These are phyloP conservation scores for Fusarium tanahbumbuense DNA, from an alignment of 2,329 filamentous ascomycete genomes.

Conservation along the genomic window DNA sequence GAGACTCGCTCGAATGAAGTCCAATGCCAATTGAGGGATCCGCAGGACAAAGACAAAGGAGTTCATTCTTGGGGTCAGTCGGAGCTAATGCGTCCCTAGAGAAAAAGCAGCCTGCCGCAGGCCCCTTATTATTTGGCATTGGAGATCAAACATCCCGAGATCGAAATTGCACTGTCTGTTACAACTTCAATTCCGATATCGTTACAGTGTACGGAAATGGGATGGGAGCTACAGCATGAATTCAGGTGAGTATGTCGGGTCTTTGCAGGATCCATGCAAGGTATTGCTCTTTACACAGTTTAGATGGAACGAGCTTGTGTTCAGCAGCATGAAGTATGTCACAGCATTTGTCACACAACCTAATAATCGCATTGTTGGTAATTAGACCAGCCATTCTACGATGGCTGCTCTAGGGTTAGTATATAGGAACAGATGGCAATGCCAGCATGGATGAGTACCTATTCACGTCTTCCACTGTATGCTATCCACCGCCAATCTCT, in stretches of 20 bases:
- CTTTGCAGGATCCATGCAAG: not conserved
- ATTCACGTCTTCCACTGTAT: not conserved
- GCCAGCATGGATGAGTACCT: not conserved
- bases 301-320: not conserved
- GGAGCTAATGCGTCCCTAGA: constrained; percentile 3
- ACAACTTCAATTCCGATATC: constrained; percentile 9
- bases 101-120: constrained; percentile 21
- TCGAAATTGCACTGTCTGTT: constrained; percentile 32
- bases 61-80: not conserved
- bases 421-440: not conserved
- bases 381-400: not conserved
- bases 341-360: not conserved
- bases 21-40: not conserved
- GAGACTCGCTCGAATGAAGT: not conserved
- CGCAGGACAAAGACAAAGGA: not conserved
- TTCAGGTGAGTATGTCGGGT: constrained; percentile 3
- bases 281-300: not conserved
- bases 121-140: constrained; percentile 39
- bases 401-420: not conserved
- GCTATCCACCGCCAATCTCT: not conserved
- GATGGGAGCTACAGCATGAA: not conserved
- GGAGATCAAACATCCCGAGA: constrained; percentile 37
- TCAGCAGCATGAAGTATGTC: not conserved
- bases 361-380: not conserved
- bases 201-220: not conserved